Percentiles rank a stretch among this genome's conserved stretches.
These are phyloP conservation scores for Aspergillus sp. DNA, from an alignment of 2,329 filamentous ascomycete genomes.

Conservation along the genomic window DNA sequence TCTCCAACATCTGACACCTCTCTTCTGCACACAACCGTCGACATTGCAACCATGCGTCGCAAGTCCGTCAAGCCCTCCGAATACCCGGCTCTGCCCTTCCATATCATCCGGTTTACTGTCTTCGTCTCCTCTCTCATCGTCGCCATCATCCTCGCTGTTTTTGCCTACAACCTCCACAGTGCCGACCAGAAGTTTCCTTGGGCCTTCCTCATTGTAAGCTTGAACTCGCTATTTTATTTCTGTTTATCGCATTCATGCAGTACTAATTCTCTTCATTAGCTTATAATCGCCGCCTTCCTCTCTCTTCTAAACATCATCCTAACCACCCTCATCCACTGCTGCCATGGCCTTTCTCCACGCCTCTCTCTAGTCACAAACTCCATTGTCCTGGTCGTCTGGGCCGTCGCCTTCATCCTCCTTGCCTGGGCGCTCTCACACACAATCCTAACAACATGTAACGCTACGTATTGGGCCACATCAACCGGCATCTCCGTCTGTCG, in stretches of 20 bases:
- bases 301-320: constrained; percentile 50
- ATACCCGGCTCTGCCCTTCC: constrained; percentile 42
- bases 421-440: constrained; percentile 56
- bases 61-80: constrained; percentile 38
- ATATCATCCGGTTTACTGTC: constrained; percentile 36
- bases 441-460: constrained; percentile 51
- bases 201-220: constrained; percentile 59
- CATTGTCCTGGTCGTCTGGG: constrained; percentile 52
- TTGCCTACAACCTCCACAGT: constrained; percentile 54
- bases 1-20: not conserved
- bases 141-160: constrained; percentile 54
- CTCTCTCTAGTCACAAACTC: constrained; percentile 53
- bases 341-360: constrained; percentile 52
- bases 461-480: constrained; percentile 53
- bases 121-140: constrained; percentile 57
- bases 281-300: constrained; percentile 52
- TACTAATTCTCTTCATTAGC: constrained; percentile 34
- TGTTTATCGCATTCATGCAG: not conserved
- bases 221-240: not conserved
- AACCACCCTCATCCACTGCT: constrained; percentile 54
- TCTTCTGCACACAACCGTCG: constrained; percentile 2
- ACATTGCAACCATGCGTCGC: constrained; percentile 26
- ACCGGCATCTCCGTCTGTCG: constrained; percentile 57
- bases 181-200: constrained; percentile 56
- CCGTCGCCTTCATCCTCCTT: constrained; percentile 52